Conservation (phyloP, 768 basidiomycete genomes). For the Calocera cornea region DNA sequence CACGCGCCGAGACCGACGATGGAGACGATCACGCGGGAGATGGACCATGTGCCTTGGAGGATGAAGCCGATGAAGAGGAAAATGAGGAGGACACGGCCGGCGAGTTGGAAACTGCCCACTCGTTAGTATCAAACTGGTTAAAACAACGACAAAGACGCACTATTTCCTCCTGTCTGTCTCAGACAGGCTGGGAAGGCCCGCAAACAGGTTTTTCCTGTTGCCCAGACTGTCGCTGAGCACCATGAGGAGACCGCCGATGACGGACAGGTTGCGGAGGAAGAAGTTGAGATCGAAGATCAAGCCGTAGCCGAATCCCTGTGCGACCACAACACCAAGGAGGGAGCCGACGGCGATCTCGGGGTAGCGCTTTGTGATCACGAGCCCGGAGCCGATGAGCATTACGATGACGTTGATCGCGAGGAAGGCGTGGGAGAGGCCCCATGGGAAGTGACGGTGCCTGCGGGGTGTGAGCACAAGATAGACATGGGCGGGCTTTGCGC, state of each 20-base stretch:
- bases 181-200: constrained; percentile 75
- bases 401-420: constrained; percentile 83
- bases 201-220: constrained; percentile 74
- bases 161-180: constrained; percentile 98
- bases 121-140: background rate
- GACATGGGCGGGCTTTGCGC: constrained; percentile 12
- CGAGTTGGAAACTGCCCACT: constrained; percentile 75
- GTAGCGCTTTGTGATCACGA: constrained; percentile 74
- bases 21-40: constrained; percentile 75
- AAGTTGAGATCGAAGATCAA: constrained; percentile 99
- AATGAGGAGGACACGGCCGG: constrained; percentile 91
- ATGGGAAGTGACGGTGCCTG: constrained; percentile 90
- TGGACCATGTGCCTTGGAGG: constrained; percentile 80
- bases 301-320: constrained; percentile 96
- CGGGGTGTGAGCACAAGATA: background rate
- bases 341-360: constrained; percentile 84
- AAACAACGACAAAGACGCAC: constrained; percentile 36
- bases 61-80: constrained; percentile 99
- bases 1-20: constrained; percentile 85
- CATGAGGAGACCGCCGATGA: constrained; percentile 98
- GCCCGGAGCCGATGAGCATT: constrained; percentile 74
- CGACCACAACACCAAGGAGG: constrained; percentile 77
- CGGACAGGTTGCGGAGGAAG: constrained; percentile 97
- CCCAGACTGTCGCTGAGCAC: constrained; percentile 94
- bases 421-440: constrained; percentile 91